Evolutionary conservation across 768 basidiomycete species (phyloP), one percentile per base, ranked within the genome.

Genomic region (Leccinum sublutescens): DNA sequence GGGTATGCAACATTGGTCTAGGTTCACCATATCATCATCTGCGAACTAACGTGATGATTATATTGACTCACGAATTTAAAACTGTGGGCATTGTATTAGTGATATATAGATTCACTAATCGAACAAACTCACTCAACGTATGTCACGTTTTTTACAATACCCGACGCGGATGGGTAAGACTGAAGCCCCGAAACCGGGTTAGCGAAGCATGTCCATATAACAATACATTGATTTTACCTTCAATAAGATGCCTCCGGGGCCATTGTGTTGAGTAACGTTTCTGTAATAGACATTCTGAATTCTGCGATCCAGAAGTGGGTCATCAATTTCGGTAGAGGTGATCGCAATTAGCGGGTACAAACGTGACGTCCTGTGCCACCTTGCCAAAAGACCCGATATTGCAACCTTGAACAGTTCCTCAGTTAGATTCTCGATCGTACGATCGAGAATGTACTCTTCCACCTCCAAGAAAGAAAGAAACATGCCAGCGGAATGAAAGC

Each of bases 351-450:
- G 6, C 4, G 43, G 21, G 23, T 11, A 59, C 63, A 2, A 9
- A 64, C 59, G 15, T 53, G 40, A 19, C 64, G 23, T 11, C 48
- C 19, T 23, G 21, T 9, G 2, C 51, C 5, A 10, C 2, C 5
- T 34, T 1, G 4, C 60, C 63, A 40, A 68, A 65, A 8, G 58
- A 62, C 23, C 58, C 57, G 8, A 65, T 56, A n/a, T 62, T 62
- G 11, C 62, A 56, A 4, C 66, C 66, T 68, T 34, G 1, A 11
- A 36, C 15, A 51, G 10, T 10, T 45, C 8, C 17, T 33, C 3
- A 27, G 33, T 58, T 53, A 55, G 45, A 5, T 21, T 8, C 5
- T 1, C 27, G 14, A 33, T 52, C 17, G 5, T 11, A 4, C 31
- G 31, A 25, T 25, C 25, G 25, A 25, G 25, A 25, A 25, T 25